Evolutionary conservation across 371 early-diverging fungal genomes (phyloP).

Genomic region (Globomyces sp.): DNA sequence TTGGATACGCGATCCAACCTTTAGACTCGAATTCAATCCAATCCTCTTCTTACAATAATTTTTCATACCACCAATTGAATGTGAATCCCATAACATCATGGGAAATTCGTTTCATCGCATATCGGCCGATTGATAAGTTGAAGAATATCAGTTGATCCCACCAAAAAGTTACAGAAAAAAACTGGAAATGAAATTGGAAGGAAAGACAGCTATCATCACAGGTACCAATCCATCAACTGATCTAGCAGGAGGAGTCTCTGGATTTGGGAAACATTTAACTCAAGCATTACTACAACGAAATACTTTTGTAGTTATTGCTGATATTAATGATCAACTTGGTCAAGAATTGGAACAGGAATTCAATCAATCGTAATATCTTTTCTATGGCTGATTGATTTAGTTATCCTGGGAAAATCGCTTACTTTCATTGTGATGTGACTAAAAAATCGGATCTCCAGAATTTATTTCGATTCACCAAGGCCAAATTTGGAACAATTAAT

Average conservation of each 20-base stretch:
- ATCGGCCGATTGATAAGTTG: not conserved
- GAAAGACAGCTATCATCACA: constrained; percentile 66
- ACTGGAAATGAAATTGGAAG: constrained; percentile 38
- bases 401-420: not conserved
- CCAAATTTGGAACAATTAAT: not conserved
- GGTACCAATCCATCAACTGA: constrained; percentile 35
- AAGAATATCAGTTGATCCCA: not conserved
- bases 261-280: constrained; percentile 10
- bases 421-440: constrained; percentile 60
- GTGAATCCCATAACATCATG: not conserved
- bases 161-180: not conserved
- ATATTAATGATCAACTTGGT: constrained; percentile 3
- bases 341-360: constrained; percentile 17
- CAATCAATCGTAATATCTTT: constrained; percentile 41
- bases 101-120: not conserved
- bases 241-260: constrained; percentile 6
- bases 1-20: no score
- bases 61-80: not conserved
- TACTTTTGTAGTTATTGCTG: constrained; percentile 4
- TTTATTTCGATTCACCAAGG: constrained; percentile 24
- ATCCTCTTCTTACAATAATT: not conserved
- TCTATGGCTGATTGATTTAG: not conserved
- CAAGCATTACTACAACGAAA: not conserved
- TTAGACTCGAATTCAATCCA: no score
- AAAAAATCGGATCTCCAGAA: constrained; percentile 44